phyloP scores from a whole-genome alignment of 345 rosid species.

The Citrus reticulata region DNA sequence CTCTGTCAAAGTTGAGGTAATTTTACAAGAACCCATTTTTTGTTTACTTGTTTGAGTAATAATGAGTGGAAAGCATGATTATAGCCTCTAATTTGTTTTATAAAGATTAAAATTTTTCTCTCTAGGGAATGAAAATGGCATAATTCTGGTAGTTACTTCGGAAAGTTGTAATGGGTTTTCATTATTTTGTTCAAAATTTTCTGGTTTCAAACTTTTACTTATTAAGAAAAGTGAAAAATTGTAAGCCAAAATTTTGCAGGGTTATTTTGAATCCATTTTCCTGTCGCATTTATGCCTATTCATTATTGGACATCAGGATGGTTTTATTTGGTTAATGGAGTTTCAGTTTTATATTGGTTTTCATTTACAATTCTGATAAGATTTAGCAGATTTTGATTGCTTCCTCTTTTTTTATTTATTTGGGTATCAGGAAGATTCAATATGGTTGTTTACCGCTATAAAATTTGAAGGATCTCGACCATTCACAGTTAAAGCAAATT shows the following conservation, averaged over 20 bases:
- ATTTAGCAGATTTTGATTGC: no score
- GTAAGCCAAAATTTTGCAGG: not conserved
- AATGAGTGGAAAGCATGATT: not conserved
- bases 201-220: not conserved
- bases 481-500: conserved; percentile 59
- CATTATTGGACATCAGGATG: not conserved
- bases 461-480: conserved; percentile 49
- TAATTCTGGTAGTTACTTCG: not conserved
- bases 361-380: not conserved
- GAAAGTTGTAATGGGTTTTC: not conserved
- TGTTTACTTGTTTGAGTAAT: not conserved
- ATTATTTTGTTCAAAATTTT: not conserved
- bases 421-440: conserved; percentile 53
- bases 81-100: not conserved
- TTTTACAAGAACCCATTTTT: not conserved
- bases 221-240: not conserved
- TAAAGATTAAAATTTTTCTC: not conserved
- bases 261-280: not conserved
- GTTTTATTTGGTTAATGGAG: not conserved
- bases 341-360: not conserved
- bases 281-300: not conserved
- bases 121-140: not conserved
- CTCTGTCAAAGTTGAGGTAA: conserved; percentile 55
- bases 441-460: conserved; percentile 56
- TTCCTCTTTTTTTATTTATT: not conserved